Base-by-base conservation (phyloP, 2,329 filamentous ascomycete genomes). In the Fusarium sarcochroum region DNA sequence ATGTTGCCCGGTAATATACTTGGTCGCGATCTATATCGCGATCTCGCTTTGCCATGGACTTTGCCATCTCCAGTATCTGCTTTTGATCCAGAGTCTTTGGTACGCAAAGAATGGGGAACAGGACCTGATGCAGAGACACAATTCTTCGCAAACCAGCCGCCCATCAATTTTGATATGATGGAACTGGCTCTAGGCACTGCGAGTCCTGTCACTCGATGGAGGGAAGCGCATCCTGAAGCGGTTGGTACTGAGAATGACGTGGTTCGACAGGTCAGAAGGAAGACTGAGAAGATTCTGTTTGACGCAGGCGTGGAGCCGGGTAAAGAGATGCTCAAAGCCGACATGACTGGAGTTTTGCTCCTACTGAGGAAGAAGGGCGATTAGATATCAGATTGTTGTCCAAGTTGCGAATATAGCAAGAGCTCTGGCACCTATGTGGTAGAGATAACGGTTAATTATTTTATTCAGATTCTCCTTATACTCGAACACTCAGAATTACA, bases 131-230 rank as follows among this genome's bases (percentile, higher is more conserved):
- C 38, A 1, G 30, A 58, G 8, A 54, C 48, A 0, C 23, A 30
- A 14, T 54, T 58, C 13, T 58, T 54, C 2, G 48, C 34, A 2
- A 13, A 58, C 15, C 20, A 34, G 2, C 48, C 54, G 6, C 48
- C 54, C 1, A 21, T 55, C 3, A 45, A 1, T 6, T 25, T 58
- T 2, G 49, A 46, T 2, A 20, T 38, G 23, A 1, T 58, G 18
- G 55, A 58, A 21, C 20, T 58, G 32, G 20, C 15, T 14, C 10
- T 58, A 10, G 55, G 55, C 3, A 55, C 55, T 10, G 55, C 47
- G 6, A 58, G 55, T 10, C 55, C 55, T 1, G 18, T 45, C 6
- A 58, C 32, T 0, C 18, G 55, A 21, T 58, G 55, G 49, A 25
- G 49, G 2, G 49, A 55, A 4, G 49, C 50, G 7, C 55, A 58